Evolutionary conservation across 257 asterid species (phyloP).

Genomic region (Hygrophila difformis): DNA sequence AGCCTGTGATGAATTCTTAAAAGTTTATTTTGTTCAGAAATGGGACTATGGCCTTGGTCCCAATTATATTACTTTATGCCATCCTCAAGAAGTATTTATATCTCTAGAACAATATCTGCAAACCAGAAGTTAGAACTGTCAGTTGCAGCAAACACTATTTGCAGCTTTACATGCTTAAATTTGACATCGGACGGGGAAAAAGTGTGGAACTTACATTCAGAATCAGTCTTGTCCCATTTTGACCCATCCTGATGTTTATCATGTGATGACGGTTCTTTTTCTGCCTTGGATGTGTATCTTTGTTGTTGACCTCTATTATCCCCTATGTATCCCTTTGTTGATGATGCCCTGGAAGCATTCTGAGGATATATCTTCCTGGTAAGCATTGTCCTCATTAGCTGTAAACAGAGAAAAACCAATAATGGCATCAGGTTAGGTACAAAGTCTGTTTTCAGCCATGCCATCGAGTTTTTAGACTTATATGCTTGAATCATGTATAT

Average conservation of each 20-base stretch:
- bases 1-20: conserved; percentile 5
- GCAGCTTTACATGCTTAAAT: neutral
- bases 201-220: conserved; percentile 55
- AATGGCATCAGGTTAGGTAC: neutral
- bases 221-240: conserved; percentile 85
- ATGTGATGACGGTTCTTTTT: conserved; percentile 29
- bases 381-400: conserved; percentile 78
- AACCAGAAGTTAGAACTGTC: neutral
- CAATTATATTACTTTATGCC: conserved; percentile 9
- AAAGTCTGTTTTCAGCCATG: too few species aligned
- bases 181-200: neutral
- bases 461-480: too few species aligned
- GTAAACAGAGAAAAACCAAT: conserved; percentile 4
- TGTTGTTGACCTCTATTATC: too few species aligned
- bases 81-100: conserved; percentile 26
- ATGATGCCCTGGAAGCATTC: conserved; percentile 33
- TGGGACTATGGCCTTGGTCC: conserved; percentile 11
- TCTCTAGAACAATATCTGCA: conserved; percentile 88
- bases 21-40: conserved; percentile 4
- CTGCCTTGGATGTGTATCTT: conserved; percentile 17
- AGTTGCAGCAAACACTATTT: neutral
- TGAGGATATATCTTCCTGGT: conserved; percentile 51
- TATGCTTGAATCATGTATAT: too few species aligned
- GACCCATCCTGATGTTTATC: conserved; percentile 28
- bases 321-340: conserved; percentile 41